A percentile compares a stretch with the other conserved stretches of the same genome.
phyloP scores from a whole-genome alignment of 768 basidiomycete species.

The Xerocomus potaroensis region DNA sequence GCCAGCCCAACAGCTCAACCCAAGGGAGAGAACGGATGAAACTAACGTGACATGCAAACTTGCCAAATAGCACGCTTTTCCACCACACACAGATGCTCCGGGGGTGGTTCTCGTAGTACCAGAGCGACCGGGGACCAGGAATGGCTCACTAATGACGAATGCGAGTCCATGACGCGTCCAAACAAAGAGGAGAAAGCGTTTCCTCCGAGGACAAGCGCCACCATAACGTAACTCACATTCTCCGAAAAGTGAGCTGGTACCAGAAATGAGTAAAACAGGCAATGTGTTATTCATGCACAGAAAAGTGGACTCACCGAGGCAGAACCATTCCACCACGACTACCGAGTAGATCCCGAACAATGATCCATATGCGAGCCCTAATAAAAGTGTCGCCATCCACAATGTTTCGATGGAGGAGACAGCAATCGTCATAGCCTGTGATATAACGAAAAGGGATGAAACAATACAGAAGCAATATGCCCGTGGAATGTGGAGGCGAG shows the following conservation, averaged over 20 bases:
- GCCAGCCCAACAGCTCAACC: constrained; percentile 37
- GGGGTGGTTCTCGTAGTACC: constrained; percentile 17
- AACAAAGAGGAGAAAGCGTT: constrained; percentile 85
- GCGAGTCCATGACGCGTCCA: constrained; percentile 74
- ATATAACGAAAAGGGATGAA: constrained; percentile 61
- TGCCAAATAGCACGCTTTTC: constrained; percentile 55
- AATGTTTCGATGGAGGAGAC: constrained; percentile 57
- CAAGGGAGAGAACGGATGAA: constrained; percentile 34
- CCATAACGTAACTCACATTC: constrained; percentile 78
- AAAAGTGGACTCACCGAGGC: constrained; percentile 56
- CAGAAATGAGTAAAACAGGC: neutral
- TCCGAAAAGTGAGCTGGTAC: constrained; percentile 65
- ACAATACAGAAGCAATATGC: constrained; percentile 70
- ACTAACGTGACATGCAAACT: constrained; percentile 47
- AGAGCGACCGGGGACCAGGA: neutral
- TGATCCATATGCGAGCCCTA: constrained; percentile 59
- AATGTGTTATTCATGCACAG: neutral
- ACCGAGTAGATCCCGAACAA: constrained; percentile 71
- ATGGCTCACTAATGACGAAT: constrained; percentile 33
- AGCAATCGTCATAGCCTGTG: constrained; percentile 57
- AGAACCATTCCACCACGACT: constrained; percentile 85
- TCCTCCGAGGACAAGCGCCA: constrained; percentile 72
- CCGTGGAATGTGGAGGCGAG: constrained; percentile 53
- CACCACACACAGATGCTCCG: constrained; percentile 50
- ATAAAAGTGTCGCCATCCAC: constrained; percentile 44